Percentiles rank a stretch among this genome's conserved stretches.
Evolutionary conservation across 2,329 filamentous ascomycete species (phyloP).

Genomic region (Penicillium rolfsii): DNA sequence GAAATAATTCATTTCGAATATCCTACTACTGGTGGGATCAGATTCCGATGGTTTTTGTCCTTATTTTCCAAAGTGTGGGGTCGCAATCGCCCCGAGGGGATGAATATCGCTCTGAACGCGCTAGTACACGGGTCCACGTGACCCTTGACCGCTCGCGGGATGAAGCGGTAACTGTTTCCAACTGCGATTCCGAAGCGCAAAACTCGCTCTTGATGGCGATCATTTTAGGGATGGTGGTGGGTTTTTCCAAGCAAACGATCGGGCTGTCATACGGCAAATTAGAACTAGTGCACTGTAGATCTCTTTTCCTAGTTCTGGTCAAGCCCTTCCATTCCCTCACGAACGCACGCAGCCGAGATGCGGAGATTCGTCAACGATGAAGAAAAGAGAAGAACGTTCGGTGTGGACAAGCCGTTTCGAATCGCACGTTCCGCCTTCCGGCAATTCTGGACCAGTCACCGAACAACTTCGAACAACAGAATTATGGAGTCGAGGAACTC

Average conservation of each 20-base stretch:
- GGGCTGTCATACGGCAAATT: not conserved
- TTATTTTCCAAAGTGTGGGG: not conserved
- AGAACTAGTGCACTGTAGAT: no score
- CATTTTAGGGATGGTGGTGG: slow-evolving; percentile 18
- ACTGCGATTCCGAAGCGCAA: slow-evolving; percentile 28
- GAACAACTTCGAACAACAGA: not conserved
- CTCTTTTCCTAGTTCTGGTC: not conserved
- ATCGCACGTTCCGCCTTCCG: slow-evolving; percentile 20
- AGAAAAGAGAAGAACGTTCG: slow-evolving; percentile 5
- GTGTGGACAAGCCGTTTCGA: slow-evolving; percentile 23
- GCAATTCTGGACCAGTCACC: slow-evolving; percentile 20
- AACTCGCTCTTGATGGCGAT: slow-evolving; percentile 27
- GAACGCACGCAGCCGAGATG: not conserved
- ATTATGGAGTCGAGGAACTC: not conserved
- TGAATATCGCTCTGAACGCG: slow-evolving; percentile 24
- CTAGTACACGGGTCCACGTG: slow-evolving; percentile 32
- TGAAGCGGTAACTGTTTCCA: slow-evolving; percentile 31
- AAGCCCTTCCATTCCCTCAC: not conserved
- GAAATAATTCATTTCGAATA: not conserved
- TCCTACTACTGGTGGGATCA: not conserved
- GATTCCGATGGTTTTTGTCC: not conserved
- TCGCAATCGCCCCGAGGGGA: slow-evolving; percentile 20
- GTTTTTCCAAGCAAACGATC: no score
- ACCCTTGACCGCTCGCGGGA: slow-evolving; percentile 29
- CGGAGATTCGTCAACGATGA: not conserved